phyloP scores from a whole-genome alignment of 805 yeast genomes.

The Zygosaccharomyces kombuchaensis region DNA sequence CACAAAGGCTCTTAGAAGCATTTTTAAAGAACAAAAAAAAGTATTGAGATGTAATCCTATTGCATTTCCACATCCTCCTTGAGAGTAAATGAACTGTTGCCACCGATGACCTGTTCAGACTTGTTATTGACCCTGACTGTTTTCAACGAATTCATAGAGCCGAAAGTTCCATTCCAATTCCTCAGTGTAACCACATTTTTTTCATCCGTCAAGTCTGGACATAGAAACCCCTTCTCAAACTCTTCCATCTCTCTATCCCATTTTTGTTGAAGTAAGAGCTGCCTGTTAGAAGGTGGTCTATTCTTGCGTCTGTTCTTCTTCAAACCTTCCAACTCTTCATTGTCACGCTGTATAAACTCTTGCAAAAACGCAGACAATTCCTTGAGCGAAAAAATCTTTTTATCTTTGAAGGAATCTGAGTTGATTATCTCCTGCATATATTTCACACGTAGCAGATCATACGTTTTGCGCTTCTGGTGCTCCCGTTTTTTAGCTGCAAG shows the following conservation, averaged over 20 bases:
- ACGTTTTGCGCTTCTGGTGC: constrained; percentile 54
- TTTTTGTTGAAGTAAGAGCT: constrained; percentile 59
- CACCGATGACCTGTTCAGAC: constrained; percentile 28
- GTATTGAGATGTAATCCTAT: constrained; percentile 1
- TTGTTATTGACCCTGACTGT: constrained; percentile 37
- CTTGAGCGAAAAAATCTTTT: constrained; percentile 44
- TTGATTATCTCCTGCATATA: constrained; percentile 59
- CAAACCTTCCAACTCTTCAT: constrained; percentile 66
- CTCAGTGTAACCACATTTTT: constrained; percentile 56
- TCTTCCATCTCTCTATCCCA: constrained; percentile 57
- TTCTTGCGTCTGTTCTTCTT: constrained; percentile 72
- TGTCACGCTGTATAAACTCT: constrained; percentile 62
- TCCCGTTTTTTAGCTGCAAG: constrained; percentile 54
- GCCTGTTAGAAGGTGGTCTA: constrained; percentile 73
- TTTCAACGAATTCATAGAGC: constrained; percentile 65
- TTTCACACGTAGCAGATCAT: constrained; percentile 53
- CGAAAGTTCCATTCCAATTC: constrained; percentile 78
- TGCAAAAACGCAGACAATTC: constrained; percentile 61
- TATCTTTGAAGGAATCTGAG: constrained; percentile 37
- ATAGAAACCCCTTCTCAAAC: constrained; percentile 61
- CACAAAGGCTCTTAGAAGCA: background rate
- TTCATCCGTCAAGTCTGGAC: constrained; percentile 67
- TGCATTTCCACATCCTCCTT: constrained; percentile 24
- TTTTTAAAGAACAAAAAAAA: background rate
- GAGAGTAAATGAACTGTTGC: constrained; percentile 6